Conservation (phyloP, 2,329 filamentous ascomycete species). For the Dothideomycetidae sp. region DNA sequence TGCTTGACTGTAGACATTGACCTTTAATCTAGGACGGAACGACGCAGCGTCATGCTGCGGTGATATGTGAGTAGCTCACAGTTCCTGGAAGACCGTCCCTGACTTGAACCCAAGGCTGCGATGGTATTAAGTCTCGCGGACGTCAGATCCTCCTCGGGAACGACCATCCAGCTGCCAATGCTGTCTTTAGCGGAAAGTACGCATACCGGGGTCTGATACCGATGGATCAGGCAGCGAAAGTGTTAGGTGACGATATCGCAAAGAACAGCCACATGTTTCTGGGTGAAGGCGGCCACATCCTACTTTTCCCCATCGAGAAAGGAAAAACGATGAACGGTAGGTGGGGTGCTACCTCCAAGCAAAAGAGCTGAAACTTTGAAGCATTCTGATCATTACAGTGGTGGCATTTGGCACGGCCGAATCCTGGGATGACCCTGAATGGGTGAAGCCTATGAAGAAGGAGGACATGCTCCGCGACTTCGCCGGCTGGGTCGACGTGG, state of each 20-base stretch:
- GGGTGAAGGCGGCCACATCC: conserved; percentile 42
- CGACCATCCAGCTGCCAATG: conserved; percentile 30
- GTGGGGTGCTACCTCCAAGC: no score
- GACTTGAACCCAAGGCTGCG: conserved; percentile 35
- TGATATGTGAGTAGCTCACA: conserved; percentile 6
- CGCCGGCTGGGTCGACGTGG: conserved; percentile 27
- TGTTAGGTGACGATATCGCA: conserved; percentile 18
- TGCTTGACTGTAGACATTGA: no score
- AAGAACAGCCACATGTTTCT: conserved; percentile 21
- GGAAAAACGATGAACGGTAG: conserved; percentile 40
- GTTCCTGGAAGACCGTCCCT: neutral
- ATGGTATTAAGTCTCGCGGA: conserved; percentile 47
- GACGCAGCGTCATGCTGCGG: conserved; percentile 2
- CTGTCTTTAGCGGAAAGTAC: conserved; percentile 43
- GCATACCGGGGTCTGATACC: conserved; percentile 49
- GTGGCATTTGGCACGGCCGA: conserved; percentile 33
- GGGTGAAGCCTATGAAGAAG: conserved; percentile 28
- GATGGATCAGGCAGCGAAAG: conserved; percentile 30
- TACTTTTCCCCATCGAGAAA: conserved; percentile 48
- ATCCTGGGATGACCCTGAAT: conserved; percentile 27
- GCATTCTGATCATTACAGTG: no score
- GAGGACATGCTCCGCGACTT: conserved; percentile 30
- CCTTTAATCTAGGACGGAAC: neutral
- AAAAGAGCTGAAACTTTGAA: no score
- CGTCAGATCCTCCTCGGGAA: conserved; percentile 39